phyloP scores from a whole-genome alignment of 2,329 filamentous ascomycete species.

The Pseudocercospora fijiensis region DNA sequence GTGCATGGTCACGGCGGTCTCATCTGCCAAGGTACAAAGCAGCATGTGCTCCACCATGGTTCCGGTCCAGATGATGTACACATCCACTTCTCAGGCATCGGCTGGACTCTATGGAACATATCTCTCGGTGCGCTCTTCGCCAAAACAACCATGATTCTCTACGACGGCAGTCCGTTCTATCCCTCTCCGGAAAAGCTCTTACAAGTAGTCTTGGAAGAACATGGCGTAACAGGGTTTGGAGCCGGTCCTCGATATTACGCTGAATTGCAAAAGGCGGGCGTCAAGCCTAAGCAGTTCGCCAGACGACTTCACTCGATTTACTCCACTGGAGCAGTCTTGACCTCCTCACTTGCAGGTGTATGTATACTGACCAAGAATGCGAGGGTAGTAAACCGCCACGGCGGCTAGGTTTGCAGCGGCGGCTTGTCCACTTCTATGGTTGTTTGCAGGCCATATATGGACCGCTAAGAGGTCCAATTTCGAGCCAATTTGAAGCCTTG shows the following conservation, averaged over 20 bases:
- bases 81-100: conserved; percentile 62
- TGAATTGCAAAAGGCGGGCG: conserved; percentile 60
- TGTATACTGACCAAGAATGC: too few relatives aligned
- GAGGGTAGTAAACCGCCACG: too few relatives aligned
- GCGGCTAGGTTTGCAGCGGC: too few relatives aligned
- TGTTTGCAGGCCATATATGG: too few relatives aligned
- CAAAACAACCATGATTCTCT: conserved; percentile 64
- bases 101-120: conserved; percentile 82
- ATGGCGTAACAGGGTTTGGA: conserved; percentile 68
- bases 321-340: conserved; percentile 19
- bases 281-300: conserved; percentile 12
- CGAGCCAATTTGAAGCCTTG: too few relatives aligned
- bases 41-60: conserved; percentile 55
- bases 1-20: conserved; percentile 66
- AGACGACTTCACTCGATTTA: conserved; percentile 18
- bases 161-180: conserved; percentile 75
- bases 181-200: conserved; percentile 64
- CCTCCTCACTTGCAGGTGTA: conserved; percentile 10
- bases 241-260: conserved; percentile 73
- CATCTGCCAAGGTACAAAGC: conserved; percentile 59
- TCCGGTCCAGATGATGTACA: conserved; percentile 44
- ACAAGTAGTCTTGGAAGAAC: conserved; percentile 55
- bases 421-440: too few relatives aligned
- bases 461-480: too few relatives aligned
- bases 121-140: conserved; percentile 58